Conservation (phyloP, 495 filamentous ascomycete genomes). For the Xylaria telfairii region DNA sequence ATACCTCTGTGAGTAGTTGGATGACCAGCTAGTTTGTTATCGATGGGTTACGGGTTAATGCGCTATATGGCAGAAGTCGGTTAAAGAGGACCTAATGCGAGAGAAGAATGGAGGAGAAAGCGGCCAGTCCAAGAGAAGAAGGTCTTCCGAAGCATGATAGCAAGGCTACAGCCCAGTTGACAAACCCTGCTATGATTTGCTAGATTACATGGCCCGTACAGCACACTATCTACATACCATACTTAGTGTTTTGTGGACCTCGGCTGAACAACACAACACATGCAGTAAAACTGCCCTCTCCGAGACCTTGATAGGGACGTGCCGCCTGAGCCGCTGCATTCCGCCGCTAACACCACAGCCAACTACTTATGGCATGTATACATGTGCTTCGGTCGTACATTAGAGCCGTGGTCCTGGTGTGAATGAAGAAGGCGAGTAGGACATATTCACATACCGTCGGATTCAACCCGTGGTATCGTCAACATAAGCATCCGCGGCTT, state of each 20-base stretch:
- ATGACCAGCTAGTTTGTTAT: not conserved
- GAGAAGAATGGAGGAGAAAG: not conserved
- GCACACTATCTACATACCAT: not conserved
- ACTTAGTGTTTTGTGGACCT: not conserved
- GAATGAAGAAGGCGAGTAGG: not conserved
- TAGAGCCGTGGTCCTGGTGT: not conserved
- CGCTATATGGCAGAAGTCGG: not conserved
- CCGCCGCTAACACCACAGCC: not conserved
- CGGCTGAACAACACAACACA: conserved; percentile 18
- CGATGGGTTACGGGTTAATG: not conserved
- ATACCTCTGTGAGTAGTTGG: not conserved
- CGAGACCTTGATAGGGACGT: conserved; percentile 1
- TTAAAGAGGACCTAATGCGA: not conserved
- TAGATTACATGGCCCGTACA: not conserved
- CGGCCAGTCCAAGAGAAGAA: conserved; percentile 24
- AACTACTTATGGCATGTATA: not conserved
- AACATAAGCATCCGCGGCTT: not conserved
- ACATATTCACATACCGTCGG: not conserved
- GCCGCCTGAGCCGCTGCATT: not conserved
- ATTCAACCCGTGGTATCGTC: not conserved
- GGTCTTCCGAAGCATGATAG: conserved; percentile 14
- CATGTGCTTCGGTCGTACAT: not conserved
- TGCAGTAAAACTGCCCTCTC: not conserved
- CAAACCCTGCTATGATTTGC: not conserved
- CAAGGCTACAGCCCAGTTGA: not conserved